Evolutionary conservation across 352 stramenopile species (phyloP).

Genomic region (Bremia lactucae): DNA sequence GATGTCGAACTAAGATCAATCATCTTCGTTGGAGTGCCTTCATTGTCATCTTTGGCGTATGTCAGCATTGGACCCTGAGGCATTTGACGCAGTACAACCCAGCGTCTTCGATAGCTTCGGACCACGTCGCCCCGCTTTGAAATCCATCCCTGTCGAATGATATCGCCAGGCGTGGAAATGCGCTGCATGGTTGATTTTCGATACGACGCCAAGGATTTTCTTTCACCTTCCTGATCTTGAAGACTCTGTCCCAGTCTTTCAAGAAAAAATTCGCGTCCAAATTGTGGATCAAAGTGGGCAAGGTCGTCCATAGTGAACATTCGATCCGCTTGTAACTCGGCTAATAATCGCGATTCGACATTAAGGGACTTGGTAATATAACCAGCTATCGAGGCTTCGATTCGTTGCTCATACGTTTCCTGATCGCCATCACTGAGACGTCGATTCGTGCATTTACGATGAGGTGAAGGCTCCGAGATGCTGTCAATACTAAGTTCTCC

Average conservation of each 20-base stretch:
- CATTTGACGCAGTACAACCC: constrained; percentile 72
- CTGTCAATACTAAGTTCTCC: constrained; percentile 29
- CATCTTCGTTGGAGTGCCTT: constrained; percentile 40
- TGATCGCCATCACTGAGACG: constrained; percentile 36
- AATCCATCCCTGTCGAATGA: constrained; percentile 62
- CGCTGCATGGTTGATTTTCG: constrained; percentile 52
- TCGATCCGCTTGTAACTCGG: constrained; percentile 18
- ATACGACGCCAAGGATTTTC: constrained; percentile 54
- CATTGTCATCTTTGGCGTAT: constrained; percentile 59
- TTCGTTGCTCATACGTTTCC: constrained; percentile 50
- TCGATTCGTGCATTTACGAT: constrained; percentile 20
- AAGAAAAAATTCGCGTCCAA: constrained; percentile 60
- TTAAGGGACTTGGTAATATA: constrained; percentile 41
- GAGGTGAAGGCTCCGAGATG: constrained; percentile 17
- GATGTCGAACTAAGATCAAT: constrained; percentile 74
- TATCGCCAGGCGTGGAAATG: constrained; percentile 30
- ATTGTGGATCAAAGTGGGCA: constrained; percentile 52
- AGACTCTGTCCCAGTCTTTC: constrained; percentile 50
- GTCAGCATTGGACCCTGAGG: constrained; percentile 65
- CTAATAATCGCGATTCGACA: constrained; percentile 24
- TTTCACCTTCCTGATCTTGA: constrained; percentile 42
- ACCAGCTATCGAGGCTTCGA: constrained; percentile 49
- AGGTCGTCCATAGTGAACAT: constrained; percentile 60
- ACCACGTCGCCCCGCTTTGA: constrained; percentile 70
- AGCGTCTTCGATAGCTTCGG: constrained; percentile 68